Evolutionary conservation across 208 protist species (phyloP), one percentile per base, ranked within the genome.

Genomic region (Trypanosoma melophagium): DNA sequence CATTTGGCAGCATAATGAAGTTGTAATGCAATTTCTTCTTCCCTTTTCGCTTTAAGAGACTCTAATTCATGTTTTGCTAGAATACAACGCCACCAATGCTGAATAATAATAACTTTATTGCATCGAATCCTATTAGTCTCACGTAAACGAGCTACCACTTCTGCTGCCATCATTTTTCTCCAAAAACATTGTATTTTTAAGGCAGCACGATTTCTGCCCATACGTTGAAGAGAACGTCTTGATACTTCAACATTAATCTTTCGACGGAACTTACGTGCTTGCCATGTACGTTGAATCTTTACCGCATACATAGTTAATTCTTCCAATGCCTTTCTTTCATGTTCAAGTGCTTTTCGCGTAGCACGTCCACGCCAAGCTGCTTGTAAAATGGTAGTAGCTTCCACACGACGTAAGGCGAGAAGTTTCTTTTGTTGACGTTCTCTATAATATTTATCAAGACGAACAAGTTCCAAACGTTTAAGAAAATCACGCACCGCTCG

Each of bases 131-230:
- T 35, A 44, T 35, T 59, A 24, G 63, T 17, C n/a, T 80, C 72
- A 35, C 83, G 82, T 53, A 89, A 53, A 4, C 62, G 47, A 14
- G 76, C 75, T 16, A 85, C 81, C 7, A 67, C 45, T 59, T 88
- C 85, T 25, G 66, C 77, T 14, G 91, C 91, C 60, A 72, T 56
- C 73, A 86, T 83, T 71, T 81, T 89, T 31, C 91, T 80, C 91
- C 91, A 96, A 76, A 92, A 91, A 71, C 86, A 90, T 79, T 96
- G 91, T 41, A 96, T 65, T 40, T 49, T 66, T 41, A 93, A 54
- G 4, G 81, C 87, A n/a, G 89, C 86, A 21, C 60, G 22, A 17
- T 59, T 45, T 13, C 74, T 66, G 19, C 67, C 55, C 54, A 70
- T 24, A n/a, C 80, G 79, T 42, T 65, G 52, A 3, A 19, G 55